These are phyloP conservation scores for Mucor irregularis DNA, from an alignment of 371 early-diverging fungal species.

Conservation along the genomic window DNA sequence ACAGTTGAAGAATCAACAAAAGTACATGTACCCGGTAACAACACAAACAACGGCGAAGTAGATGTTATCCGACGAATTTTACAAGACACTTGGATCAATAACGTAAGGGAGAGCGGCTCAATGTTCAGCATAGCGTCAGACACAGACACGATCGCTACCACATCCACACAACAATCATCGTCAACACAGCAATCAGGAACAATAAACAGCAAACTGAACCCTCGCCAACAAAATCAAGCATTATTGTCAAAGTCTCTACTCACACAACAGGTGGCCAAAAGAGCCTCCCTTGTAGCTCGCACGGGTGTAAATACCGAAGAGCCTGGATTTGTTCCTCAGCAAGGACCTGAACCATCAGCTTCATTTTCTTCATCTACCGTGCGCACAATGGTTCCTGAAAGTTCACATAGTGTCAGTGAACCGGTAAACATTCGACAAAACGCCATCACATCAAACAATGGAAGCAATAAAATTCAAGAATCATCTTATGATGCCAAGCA, in stretches of 20 bases:
- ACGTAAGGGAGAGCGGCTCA: constrained; percentile 23
- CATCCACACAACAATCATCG: neutral
- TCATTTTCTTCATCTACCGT: constrained; percentile 30
- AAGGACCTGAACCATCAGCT: constrained; percentile 23
- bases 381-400: constrained; percentile 17
- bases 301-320: neutral
- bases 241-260: constrained; percentile 18
- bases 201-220: neutral
- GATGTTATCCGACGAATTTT: constrained; percentile 32
- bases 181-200: neutral
- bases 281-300: constrained; percentile 2
- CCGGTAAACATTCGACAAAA: constrained; percentile 9
- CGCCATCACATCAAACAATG: constrained; percentile 5
- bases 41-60: constrained; percentile 20
- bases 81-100: constrained; percentile 33
- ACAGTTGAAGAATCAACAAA: too few relatives aligned
- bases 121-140: constrained; percentile 22
- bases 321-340: neutral
- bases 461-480: constrained; percentile 15
- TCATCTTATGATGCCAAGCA: constrained; percentile 6
- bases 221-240: constrained; percentile 10
- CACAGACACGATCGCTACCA: constrained; percentile 1
- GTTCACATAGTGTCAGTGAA: neutral
- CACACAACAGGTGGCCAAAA: constrained; percentile 12
- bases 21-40: neutral